These are phyloP conservation scores for Trametes sanguinea DNA, from an alignment of 768 basidiomycete genomes.

Conservation along the genomic window DNA sequence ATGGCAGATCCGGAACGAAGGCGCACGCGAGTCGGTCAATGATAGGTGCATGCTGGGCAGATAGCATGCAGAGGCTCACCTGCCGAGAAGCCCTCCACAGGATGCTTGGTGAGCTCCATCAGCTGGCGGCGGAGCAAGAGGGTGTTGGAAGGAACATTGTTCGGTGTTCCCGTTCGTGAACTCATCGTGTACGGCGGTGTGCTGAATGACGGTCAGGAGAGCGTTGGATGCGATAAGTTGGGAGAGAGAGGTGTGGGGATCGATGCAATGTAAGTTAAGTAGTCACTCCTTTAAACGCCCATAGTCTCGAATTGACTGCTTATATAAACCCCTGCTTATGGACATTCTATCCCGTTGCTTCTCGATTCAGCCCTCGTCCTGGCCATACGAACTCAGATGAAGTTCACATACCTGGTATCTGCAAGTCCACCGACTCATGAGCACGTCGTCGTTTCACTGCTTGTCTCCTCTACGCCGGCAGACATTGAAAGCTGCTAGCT, in stretches of 20 bases:
- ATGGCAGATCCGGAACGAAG: slow-evolving; percentile 25
- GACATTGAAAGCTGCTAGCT: no score
- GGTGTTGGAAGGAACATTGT: slow-evolving; percentile 35
- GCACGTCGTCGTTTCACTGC: no score
- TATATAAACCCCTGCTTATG: slow-evolving; percentile 2
- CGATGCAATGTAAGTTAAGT: slow-evolving; percentile 10
- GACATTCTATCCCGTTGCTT: neutral
- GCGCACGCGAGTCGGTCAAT: slow-evolving; percentile 25
- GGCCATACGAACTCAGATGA: no score
- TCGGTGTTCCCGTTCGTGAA: slow-evolving; percentile 21
- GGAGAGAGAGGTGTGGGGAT: slow-evolving; percentile 16
- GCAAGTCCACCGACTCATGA: no score
- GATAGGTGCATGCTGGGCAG: neutral
- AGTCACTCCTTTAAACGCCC: slow-evolving; percentile 9
- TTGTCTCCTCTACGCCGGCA: no score
- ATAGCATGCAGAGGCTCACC: slow-evolving; percentile 45
- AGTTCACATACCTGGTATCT: no score
- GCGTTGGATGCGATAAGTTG: neutral
- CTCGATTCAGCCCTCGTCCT: no score
- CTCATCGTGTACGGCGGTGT: slow-evolving; percentile 25
- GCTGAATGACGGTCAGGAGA: neutral
- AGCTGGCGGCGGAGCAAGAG: slow-evolving; percentile 80
- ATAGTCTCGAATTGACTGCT: slow-evolving; percentile 4
- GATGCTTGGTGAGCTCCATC: slow-evolving; percentile 84
- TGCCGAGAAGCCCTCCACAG: slow-evolving; percentile 96